Percentiles rank a stretch among this genome's conserved stretches.
Evolutionary conservation across 2,329 filamentous ascomycete genomes (phyloP).

Genomic region (Hypoxylon sp.): DNA sequence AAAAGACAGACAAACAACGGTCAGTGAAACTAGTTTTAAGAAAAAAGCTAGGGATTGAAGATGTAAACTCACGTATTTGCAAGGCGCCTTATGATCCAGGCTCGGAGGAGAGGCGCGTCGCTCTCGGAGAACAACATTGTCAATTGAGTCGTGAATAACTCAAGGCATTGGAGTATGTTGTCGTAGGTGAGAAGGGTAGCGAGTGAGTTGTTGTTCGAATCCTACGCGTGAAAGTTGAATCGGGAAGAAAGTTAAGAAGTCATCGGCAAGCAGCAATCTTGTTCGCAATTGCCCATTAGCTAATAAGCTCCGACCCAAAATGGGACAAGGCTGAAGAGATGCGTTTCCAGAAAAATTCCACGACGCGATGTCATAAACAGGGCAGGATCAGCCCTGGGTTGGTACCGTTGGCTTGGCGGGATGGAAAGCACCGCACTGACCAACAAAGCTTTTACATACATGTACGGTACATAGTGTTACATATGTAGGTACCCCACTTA

Average conservation of each 20-base stretch:
- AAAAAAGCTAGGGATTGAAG: background rate
- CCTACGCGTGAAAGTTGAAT: conserved; percentile 6
- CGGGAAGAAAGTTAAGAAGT: conserved; percentile 11
- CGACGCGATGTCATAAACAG: conserved; percentile 27
- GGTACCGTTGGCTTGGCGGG: background rate
- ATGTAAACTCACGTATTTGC: conserved; percentile 75
- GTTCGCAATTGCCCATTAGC: conserved; percentile 28
- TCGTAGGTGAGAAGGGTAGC: background rate
- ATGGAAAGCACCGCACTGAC: background rate
- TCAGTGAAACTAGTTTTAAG: conserved; percentile 9
- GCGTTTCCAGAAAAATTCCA: conserved; percentile 42
- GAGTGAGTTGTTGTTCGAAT: background rate
- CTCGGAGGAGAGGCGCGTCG: conserved; percentile 76
- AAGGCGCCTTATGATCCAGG: conserved; percentile 83
- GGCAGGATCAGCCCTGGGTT: conserved; percentile 1
- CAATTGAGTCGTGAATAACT: conserved; percentile 19
- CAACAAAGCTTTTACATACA: too few relatives aligned
- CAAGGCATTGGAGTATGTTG: conserved; percentile 18
- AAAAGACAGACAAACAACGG: conserved; percentile 20
- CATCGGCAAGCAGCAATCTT: conserved; percentile 12
- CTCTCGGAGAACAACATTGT: conserved; percentile 75
- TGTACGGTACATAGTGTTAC: too few relatives aligned
- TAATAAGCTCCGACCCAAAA: conserved; percentile 27
- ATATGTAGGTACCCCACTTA: background rate
- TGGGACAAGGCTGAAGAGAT: conserved; percentile 36